Conservation (phyloP, 78 protist genomes). For the Pirum gemmata region DNA sequence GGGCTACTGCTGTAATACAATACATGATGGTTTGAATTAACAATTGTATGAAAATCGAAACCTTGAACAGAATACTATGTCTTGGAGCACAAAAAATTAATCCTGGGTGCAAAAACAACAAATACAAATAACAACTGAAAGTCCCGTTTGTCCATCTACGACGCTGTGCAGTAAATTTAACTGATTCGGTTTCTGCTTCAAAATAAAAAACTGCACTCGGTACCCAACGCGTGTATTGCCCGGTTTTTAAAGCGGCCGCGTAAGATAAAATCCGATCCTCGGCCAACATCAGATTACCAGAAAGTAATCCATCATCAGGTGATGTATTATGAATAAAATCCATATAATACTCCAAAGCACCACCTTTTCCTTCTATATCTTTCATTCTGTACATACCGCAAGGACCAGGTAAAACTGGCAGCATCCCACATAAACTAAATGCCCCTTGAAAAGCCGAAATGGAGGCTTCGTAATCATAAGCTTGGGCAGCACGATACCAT, state of each 20-base stretch:
- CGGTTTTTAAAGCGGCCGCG: conserved; percentile 28
- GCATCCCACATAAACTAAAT: conserved; percentile 11
- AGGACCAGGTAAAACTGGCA: conserved; percentile 44
- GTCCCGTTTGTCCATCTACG: conserved; percentile 42
- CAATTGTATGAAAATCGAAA: background rate
- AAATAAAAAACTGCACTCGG: background rate
- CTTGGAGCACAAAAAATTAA: background rate
- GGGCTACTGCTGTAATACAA: background rate
- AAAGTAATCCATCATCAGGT: background rate
- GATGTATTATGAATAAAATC: background rate
- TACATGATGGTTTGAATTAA: background rate
- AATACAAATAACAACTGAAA: background rate
- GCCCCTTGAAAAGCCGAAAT: conserved; percentile 13
- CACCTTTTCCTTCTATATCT: background rate
- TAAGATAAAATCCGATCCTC: conserved; percentile 47
- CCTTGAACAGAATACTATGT: background rate
- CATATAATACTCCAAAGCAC: conserved; percentile 1
- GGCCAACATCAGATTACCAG: conserved; percentile 19
- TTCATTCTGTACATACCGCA: conserved; percentile 28
- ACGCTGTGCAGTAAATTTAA: conserved; percentile 1
- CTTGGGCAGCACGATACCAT: conserved; percentile 41
- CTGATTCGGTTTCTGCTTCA: conserved; percentile 38
- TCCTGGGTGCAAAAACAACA: background rate
- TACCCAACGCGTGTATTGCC: background rate
- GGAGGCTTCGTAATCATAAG: conserved; percentile 33